Evolutionary conservation across 2,329 filamentous ascomycete genomes (phyloP).

Genomic region (Cladosporium sp.): DNA sequence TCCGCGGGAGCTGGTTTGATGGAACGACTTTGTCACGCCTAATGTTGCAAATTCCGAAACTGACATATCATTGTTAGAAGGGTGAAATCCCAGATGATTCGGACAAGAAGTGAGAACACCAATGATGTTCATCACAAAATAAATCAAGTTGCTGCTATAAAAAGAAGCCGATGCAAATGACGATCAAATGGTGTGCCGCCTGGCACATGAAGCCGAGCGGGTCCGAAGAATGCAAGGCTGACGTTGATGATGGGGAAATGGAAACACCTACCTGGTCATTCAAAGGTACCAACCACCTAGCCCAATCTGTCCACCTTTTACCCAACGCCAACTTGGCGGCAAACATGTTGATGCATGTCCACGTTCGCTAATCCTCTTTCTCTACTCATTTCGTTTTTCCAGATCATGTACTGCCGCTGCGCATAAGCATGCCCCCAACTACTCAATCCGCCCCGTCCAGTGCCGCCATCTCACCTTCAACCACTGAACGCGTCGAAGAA

Average conservation of each 20-base stretch:
- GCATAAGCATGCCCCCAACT: slow-evolving; percentile 6
- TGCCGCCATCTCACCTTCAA: neutral
- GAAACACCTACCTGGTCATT: neutral
- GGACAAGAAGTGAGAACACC: too few relatives aligned
- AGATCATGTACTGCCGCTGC: slow-evolving; percentile 8
- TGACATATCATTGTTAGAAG: neutral
- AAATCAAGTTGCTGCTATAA: too few relatives aligned
- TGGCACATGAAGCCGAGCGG: neutral
- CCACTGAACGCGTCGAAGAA: neutral
- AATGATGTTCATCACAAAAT: too few relatives aligned
- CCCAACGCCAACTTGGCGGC: neutral
- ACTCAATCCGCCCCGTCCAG: slow-evolving; percentile 4
- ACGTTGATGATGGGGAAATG: neutral
- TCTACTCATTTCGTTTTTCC: neutral
- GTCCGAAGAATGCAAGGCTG: neutral
- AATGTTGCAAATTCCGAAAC: too few relatives aligned
- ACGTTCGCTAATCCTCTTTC: neutral
- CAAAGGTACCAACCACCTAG: too few relatives aligned
- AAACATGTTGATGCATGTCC: neutral
- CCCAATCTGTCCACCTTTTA: too few relatives aligned
- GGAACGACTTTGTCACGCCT: too few relatives aligned
- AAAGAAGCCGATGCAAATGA: too few relatives aligned
- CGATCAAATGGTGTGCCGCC: neutral
- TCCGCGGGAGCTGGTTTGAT: too few relatives aligned
- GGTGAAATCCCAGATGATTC: too few relatives aligned